phyloP scores from a whole-genome alignment of 2,329 filamentous ascomycete species.

The Clonostachys byssicola region DNA sequence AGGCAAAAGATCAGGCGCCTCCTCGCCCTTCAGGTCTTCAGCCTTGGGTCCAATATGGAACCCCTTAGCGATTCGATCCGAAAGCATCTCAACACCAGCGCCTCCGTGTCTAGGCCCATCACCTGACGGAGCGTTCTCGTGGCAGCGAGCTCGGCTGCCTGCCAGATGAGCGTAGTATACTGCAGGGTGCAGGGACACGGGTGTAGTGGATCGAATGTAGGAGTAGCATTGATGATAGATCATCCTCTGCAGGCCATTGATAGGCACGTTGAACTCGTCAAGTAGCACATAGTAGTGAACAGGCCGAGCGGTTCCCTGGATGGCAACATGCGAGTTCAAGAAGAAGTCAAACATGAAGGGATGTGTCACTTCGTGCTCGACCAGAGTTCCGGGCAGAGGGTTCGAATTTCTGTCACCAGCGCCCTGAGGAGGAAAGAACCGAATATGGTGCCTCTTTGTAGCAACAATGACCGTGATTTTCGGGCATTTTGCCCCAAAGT shows the following conservation, averaged over 20 bases:
- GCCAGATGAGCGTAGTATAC: conserved; percentile 96
- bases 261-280: conserved; percentile 69
- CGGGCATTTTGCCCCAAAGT: conserved; percentile 50
- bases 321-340: conserved; percentile 60
- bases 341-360: conserved; percentile 90
- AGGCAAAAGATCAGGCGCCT: conserved; percentile 20
- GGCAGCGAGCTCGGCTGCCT: conserved; percentile 71
- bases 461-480: conserved; percentile 85
- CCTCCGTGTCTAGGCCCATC: conserved; percentile 36
- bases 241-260: conserved; percentile 75
- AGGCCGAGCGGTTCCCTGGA: conserved; percentile 90
- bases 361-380: conserved; percentile 87
- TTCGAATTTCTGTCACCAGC: conserved; percentile 72
- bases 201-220: conserved; percentile 86
- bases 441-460: conserved; percentile 90
- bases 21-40: conserved; percentile 8
- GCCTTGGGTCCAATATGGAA: conserved; percentile 11
- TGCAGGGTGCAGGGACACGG: conserved; percentile 82
- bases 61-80: conserved; percentile 34
- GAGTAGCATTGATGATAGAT: conserved; percentile 95
- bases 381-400: conserved; percentile 77
- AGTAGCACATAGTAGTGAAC: conserved; percentile 88
- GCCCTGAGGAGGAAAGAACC: conserved; percentile 71
- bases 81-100: conserved; percentile 34
- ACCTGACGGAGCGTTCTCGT: conserved; percentile 52